Percentiles rank a stretch among this genome's conserved stretches.
Evolutionary conservation across 202 grass and related monocot species (phyloP).

Genomic region (Hordeum pubiflorum): DNA sequence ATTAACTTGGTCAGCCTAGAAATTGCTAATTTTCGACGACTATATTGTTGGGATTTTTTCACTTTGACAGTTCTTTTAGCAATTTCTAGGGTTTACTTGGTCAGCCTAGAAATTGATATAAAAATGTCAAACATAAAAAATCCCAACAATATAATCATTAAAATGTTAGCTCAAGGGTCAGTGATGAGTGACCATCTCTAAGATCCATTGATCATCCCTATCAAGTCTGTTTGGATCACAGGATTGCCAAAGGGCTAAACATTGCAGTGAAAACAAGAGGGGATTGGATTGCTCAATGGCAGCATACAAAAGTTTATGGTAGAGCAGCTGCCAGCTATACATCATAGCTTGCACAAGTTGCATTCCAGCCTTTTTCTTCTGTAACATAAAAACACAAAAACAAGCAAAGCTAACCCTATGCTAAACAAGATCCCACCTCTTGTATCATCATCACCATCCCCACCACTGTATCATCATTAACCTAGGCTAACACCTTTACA

Average conservation of each 20-base stretch:
- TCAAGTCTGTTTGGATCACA: not conserved
- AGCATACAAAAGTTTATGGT: constrained; percentile 13
- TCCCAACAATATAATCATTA: too few relatives aligned
- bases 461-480: constrained; percentile 21
- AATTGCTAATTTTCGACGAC: too few relatives aligned
- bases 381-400: constrained; percentile 45
- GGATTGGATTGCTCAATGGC: not conserved
- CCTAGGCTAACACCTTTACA: constrained; percentile 62
- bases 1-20: too few relatives aligned
- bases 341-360: constrained; percentile 37
- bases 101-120: too few relatives aligned
- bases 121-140: too few relatives aligned
- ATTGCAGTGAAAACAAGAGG: not conserved
- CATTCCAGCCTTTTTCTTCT: constrained; percentile 13
- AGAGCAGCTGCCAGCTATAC: constrained; percentile 34
- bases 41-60: too few relatives aligned
- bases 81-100: too few relatives aligned
- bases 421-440: constrained; percentile 36
- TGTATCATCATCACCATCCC: constrained; percentile 22
- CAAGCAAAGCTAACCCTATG: constrained; percentile 34
- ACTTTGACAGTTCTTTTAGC: too few relatives aligned
- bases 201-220: too few relatives aligned
- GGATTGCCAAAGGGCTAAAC: not conserved
- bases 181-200: too few relatives aligned
- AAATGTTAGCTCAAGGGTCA: too few relatives aligned